Evolutionary conservation across 257 asterid genomes (phyloP).

Genomic region (Thymus mandschuricus): DNA sequence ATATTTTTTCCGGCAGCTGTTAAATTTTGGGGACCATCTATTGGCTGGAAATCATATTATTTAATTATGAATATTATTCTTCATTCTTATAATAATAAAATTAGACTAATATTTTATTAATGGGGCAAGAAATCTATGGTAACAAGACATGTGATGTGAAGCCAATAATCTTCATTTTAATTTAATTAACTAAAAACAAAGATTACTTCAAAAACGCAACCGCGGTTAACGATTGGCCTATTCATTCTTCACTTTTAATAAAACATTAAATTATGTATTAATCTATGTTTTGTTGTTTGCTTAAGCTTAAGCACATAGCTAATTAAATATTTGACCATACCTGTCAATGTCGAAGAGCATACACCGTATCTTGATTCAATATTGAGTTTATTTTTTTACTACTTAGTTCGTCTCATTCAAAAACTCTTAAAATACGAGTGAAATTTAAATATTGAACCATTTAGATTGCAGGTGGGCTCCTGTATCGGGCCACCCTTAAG

Average conservation of each 20-base stretch:
- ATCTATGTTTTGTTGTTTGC: no score
- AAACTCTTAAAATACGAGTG: no score
- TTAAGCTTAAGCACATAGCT: no score
- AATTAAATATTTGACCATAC: not conserved
- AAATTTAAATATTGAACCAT: no score
- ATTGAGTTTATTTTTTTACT: no score
- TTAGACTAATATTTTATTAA: constrained; percentile 1
- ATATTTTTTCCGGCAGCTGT: constrained; percentile 35
- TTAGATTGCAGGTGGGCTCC: no score
- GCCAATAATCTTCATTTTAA: constrained; percentile 19
- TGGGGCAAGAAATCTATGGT: constrained; percentile 26
- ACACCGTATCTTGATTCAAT: not conserved
- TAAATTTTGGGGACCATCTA: constrained; percentile 40
- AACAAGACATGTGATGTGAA: constrained; percentile 39
- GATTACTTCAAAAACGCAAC: not conserved
- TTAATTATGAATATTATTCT: constrained; percentile 21
- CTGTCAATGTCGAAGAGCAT: not conserved
- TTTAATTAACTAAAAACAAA: not conserved
- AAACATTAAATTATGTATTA: no score
- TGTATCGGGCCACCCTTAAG: no score
- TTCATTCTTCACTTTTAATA: no score
- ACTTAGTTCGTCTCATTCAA: no score
- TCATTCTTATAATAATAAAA: constrained; percentile 17
- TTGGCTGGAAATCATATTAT: constrained; percentile 36
- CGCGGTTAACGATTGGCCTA: no score